These are phyloP conservation scores for Moesziomyces aphidis DNA, from an alignment of 1,284 basidiomycete genomes.

Conservation along the genomic window DNA sequence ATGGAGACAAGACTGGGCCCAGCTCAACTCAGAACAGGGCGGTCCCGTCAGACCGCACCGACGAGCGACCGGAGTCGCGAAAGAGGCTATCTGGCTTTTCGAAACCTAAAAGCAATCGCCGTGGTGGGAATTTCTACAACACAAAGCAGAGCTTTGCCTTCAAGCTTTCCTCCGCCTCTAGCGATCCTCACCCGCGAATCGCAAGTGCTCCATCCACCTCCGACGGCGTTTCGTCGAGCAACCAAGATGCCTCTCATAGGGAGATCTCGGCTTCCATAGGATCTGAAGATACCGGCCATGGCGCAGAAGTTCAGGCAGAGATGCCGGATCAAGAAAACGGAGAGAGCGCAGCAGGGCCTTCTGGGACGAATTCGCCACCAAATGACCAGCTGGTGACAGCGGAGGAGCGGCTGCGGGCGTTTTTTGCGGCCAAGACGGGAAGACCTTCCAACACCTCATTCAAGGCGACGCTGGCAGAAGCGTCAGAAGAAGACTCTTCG, in stretches of 20 bases:
- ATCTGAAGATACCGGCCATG: too few species aligned
- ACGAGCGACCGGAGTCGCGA: background rate
- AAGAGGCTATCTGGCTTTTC: background rate
- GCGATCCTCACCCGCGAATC: too few species aligned
- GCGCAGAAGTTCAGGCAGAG: too few species aligned
- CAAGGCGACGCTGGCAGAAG: background rate
- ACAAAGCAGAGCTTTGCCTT: background rate
- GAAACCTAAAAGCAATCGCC: background rate
- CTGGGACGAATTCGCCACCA: background rate
- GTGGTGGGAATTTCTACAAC: background rate
- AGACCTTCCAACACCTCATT: background rate
- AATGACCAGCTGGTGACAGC: constrained; percentile 8
- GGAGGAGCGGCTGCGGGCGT: constrained; percentile 16
- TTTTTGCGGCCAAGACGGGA: constrained; percentile 1
- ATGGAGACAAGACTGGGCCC: too few species aligned
- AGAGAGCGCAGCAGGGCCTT: background rate
- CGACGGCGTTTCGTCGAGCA: too few species aligned
- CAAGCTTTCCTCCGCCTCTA: too few species aligned
- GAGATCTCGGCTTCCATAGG: too few species aligned
- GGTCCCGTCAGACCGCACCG: background rate
- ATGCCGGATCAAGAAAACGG: too few species aligned
- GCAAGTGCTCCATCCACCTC: too few species aligned
- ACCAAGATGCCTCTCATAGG: too few species aligned
- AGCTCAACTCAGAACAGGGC: background rate
- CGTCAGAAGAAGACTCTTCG: background rate